Percentiles rank a stretch among this genome's conserved stretches.
Evolutionary conservation across 768 basidiomycete genomes (phyloP).

Genomic region (Pleurotus salmoneostramineus): DNA sequence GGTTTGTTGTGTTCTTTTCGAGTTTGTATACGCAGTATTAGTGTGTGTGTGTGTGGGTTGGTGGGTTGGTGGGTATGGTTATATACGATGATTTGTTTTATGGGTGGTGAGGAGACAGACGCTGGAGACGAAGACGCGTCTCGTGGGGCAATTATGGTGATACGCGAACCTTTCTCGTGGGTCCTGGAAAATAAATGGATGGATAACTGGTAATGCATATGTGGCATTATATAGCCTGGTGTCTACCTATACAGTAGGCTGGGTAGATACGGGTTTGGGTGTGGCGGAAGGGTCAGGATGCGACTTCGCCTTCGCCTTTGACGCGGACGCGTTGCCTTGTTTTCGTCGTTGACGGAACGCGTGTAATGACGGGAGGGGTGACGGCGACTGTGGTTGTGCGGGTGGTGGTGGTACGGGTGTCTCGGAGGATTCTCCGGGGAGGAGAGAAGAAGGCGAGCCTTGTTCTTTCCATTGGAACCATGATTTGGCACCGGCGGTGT

Average conservation of each 20-base stretch:
- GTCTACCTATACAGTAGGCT: not conserved
- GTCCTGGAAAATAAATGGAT: too few species aligned
- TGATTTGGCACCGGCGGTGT: slow-evolving; percentile 51
- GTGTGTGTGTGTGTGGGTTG: not conserved
- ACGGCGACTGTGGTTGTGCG: not conserved
- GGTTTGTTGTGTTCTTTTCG: slow-evolving; percentile 55
- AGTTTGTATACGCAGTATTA: not conserved
- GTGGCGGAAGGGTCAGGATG: not conserved
- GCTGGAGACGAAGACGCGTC: too few species aligned
- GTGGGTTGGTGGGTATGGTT: not conserved
- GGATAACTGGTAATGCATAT: too few species aligned
- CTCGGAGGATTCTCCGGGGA: slow-evolving; percentile 40
- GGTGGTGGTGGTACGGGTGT: slow-evolving; percentile 13
- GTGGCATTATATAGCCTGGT: too few species aligned
- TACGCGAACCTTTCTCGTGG: too few species aligned
- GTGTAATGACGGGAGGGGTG: slow-evolving; percentile 20
- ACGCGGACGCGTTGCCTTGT: not conserved
- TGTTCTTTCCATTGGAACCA: slow-evolving; percentile 56
- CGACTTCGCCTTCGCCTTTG: not conserved
- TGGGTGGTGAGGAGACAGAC: too few species aligned
- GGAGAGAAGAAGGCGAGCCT: slow-evolving; percentile 44
- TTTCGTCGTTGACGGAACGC: slow-evolving; percentile 13
- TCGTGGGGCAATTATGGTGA: too few species aligned
- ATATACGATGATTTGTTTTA: not conserved
- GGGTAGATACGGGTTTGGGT: not conserved